Evolutionary conservation across 2,329 filamentous ascomycete species (phyloP).

Genomic region (Sporothrix globosa): DNA sequence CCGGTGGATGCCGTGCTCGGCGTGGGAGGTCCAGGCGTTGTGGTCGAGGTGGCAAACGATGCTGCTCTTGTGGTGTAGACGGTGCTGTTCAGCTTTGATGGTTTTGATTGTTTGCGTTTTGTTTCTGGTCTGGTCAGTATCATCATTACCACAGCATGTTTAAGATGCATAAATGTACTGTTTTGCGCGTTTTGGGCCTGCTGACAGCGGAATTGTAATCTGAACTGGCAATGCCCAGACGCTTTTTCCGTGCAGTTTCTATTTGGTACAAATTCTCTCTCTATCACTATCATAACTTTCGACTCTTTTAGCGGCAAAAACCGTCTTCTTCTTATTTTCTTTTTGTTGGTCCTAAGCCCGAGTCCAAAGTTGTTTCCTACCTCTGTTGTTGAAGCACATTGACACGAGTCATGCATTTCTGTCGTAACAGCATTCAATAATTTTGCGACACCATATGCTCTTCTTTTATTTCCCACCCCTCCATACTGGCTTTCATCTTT

Average conservation of each 20-base stretch:
- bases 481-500: not conserved
- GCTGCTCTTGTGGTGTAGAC: not conserved
- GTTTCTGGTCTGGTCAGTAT: not conserved
- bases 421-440: too few relatives aligned
- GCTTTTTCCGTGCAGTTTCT: not conserved
- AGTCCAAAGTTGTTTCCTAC: too few relatives aligned
- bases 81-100: not conserved
- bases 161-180: not conserved
- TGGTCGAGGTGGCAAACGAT: not conserved
- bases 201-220: not conserved
- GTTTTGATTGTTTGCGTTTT: not conserved
- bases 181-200: not conserved
- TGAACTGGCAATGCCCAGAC: not conserved
- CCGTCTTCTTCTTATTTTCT: not conserved
- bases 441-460: too few relatives aligned
- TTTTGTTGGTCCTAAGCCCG: not conserved
- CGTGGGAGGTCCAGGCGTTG: not conserved
- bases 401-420: too few relatives aligned
- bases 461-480: not conserved
- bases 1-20: not conserved
- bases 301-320: not conserved
- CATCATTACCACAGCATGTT: too few relatives aligned
- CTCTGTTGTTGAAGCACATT: too few relatives aligned
- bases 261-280: too few relatives aligned
- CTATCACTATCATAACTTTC: too few relatives aligned